phyloP scores from a whole-genome alignment of 2,329 filamentous ascomycete genomes.

The Hypoxylon sp. region DNA sequence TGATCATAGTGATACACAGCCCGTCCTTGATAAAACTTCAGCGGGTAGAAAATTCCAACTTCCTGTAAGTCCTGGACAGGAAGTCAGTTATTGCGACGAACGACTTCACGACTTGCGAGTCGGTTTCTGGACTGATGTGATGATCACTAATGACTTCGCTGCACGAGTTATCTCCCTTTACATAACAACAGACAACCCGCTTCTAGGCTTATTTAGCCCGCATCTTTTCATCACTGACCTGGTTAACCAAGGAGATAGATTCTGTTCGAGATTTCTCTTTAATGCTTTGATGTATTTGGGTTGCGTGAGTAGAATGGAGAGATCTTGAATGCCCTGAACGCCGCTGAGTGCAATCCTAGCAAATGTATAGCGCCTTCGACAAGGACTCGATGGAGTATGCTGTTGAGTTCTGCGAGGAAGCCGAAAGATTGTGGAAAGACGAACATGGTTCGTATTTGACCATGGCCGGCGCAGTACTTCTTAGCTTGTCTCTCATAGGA shows the following conservation, averaged over 20 bases:
- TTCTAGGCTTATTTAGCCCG: slow-evolving; percentile 57
- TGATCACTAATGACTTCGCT: slow-evolving; percentile 52
- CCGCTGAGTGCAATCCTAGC: slow-evolving; percentile 45
- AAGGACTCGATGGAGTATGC: slow-evolving; percentile 39
- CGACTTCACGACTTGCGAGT: slow-evolving; percentile 53
- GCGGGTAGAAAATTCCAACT: slow-evolving; percentile 29
- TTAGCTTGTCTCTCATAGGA: slow-evolving; percentile 55
- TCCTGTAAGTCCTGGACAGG: slow-evolving; percentile 14
- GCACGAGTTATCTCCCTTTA: slow-evolving; percentile 56
- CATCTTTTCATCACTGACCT: slow-evolving; percentile 56
- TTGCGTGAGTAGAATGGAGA: slow-evolving; percentile 52
- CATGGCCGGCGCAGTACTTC: slow-evolving; percentile 54
- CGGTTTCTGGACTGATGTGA: slow-evolving; percentile 55
- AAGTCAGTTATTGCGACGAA: slow-evolving; percentile 49
- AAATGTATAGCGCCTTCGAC: slow-evolving; percentile 57
- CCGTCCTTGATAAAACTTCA: slow-evolving; percentile 1
- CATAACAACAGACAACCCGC: slow-evolving; percentile 57
- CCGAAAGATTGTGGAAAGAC: slow-evolving; percentile 49
- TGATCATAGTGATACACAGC: not conserved
- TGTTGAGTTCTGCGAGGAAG: slow-evolving; percentile 48
- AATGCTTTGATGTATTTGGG: slow-evolving; percentile 56
- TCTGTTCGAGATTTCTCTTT: slow-evolving; percentile 57
- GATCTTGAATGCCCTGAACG: too few relatives aligned
- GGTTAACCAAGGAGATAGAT: slow-evolving; percentile 40
- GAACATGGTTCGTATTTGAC: slow-evolving; percentile 49